These are phyloP conservation scores for Wallacemonas sp. DNA, from an alignment of 208 protist species.

Conservation along the genomic window DNA sequence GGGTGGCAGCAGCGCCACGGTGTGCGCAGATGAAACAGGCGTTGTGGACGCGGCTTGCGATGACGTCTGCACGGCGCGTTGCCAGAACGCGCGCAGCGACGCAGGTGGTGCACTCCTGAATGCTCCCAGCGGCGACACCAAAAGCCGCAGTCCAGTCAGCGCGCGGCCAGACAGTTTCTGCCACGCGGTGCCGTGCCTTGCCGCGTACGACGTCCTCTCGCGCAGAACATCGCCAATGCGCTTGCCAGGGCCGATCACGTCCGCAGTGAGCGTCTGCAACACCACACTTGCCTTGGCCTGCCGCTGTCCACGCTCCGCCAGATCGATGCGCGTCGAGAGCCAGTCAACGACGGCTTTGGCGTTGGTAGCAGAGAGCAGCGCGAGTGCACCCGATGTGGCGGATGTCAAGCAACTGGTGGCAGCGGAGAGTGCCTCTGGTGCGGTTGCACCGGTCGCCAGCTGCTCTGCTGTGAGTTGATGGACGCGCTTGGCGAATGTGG, in stretches of 20 bases:
- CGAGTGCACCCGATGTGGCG: slow-evolving; percentile 25
- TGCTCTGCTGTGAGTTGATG: slow-evolving; percentile 21
- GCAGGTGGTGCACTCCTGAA: neutral
- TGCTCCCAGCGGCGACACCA: neutral
- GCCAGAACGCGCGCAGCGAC: neutral
- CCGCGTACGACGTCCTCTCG: neutral
- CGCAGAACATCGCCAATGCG: slow-evolving; percentile 4
- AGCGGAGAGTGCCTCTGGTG: slow-evolving; percentile 23
- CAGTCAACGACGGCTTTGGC: slow-evolving; percentile 25
- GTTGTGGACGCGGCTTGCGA: no score
- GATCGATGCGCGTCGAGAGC: slow-evolving; percentile 25
- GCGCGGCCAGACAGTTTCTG: neutral
- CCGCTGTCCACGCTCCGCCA: neutral
- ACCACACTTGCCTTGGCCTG: no score
- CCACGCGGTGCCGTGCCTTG: neutral
- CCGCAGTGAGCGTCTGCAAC: neutral
- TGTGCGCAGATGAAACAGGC: neutral
- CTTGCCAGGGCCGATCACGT: slow-evolving; percentile 9
- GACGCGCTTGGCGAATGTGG: slow-evolving; percentile 19
- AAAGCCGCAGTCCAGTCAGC: neutral
- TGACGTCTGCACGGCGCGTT: neutral
- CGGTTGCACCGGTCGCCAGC: slow-evolving; percentile 24
- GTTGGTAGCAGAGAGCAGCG: slow-evolving; percentile 20
- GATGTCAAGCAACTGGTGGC: slow-evolving; percentile 27
- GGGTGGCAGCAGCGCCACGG: slow-evolving; percentile 24